phyloP scores from a whole-genome alignment of 1,139 yeast genomes.

The Martiniozyma asiatica region DNA sequence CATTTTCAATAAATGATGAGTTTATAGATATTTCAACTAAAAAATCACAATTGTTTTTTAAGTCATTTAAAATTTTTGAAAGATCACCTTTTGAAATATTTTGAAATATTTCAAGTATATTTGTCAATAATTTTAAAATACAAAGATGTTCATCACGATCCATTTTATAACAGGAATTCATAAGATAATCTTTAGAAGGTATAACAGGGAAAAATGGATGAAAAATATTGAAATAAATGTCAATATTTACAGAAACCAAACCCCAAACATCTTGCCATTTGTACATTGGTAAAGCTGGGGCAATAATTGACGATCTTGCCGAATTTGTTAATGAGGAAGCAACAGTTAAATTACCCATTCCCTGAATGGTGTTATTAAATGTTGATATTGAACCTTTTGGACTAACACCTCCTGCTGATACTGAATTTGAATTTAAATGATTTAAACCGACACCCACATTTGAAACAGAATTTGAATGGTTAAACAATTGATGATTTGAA shows the following conservation, averaged over 20 bases:
- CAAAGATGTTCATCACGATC: conserved; percentile 29
- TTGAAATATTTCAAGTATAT: conserved; percentile 35
- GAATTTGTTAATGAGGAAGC: too few species aligned
- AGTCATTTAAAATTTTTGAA: conserved; percentile 22
- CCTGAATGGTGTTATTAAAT: too few species aligned
- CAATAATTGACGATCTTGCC: conserved; percentile 7
- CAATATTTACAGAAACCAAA: conserved; percentile 9
- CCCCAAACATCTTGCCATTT: conserved; percentile 4
- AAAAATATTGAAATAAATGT: conserved; percentile 37
- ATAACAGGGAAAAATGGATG: conserved; percentile 48
- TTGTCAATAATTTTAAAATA: conserved; percentile 39
- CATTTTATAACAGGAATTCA: conserved; percentile 23
- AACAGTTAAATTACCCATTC: too few species aligned
- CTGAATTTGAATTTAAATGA: too few species aligned
- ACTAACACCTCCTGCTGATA: too few species aligned
- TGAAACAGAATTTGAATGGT: too few species aligned
- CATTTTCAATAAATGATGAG: conserved; percentile 22
- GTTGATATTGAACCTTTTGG: too few species aligned
- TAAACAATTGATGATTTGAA: too few species aligned
- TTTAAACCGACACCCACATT: too few species aligned
- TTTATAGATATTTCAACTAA: conserved; percentile 35
- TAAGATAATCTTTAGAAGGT: conserved; percentile 28
- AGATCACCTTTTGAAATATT: conserved; percentile 28
- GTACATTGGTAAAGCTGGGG: too few species aligned
- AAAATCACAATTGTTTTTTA: conserved; percentile 29